A percentile compares a stretch with the other conserved stretches of the same genome.
phyloP scores from a whole-genome alignment of 1,284 basidiomycete species.

The Vanrija sp. region DNA sequence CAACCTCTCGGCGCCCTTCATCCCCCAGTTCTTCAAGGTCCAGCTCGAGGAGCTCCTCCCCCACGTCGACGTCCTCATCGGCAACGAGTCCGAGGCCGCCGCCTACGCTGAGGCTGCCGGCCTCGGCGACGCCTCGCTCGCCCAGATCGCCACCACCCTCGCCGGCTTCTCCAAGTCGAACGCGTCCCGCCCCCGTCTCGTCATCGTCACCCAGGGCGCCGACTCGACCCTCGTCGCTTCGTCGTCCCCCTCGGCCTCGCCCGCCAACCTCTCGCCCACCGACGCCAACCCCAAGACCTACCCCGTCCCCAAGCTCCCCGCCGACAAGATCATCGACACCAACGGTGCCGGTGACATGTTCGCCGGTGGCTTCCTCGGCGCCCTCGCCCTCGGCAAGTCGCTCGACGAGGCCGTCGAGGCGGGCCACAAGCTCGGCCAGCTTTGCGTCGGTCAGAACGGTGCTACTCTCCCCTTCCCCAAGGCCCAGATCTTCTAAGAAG shows the following conservation, averaged over 20 bases:
- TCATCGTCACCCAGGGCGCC: slow-evolving; percentile 89
- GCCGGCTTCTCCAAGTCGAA: slow-evolving; percentile 64
- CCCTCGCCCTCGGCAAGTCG: slow-evolving; percentile 72
- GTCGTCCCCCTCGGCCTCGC: slow-evolving; percentile 55
- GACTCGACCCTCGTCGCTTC: slow-evolving; percentile 75
- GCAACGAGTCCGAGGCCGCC: slow-evolving; percentile 92
- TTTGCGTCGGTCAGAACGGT: slow-evolving; percentile 80
- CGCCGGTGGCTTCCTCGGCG: slow-evolving; percentile 94
- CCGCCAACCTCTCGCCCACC: slow-evolving; percentile 42
- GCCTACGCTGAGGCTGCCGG: slow-evolving; percentile 71
- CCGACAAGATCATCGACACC: slow-evolving; percentile 84
- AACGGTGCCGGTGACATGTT: slow-evolving; percentile 99
- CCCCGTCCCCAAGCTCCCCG: slow-evolving; percentile 61
- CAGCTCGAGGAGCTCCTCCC: slow-evolving; percentile 76
- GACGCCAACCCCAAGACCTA: slow-evolving; percentile 55
- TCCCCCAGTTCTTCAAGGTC: slow-evolving; percentile 85
- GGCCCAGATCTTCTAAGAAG: slow-evolving; percentile 32
- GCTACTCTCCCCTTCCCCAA: slow-evolving; percentile 44
- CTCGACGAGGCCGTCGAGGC: slow-evolving; percentile 70
- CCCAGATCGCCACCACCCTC: slow-evolving; percentile 67
- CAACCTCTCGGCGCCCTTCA: slow-evolving; percentile 97
- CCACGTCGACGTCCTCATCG: slow-evolving; percentile 81
- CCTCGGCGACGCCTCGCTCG: slow-evolving; percentile 58
- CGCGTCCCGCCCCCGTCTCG: slow-evolving; percentile 67
- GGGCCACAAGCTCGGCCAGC: slow-evolving; percentile 84